A percentile compares a stretch with the other conserved stretches of the same genome.
These are phyloP conservation scores for Phytophthora pseudosyringae DNA, from an alignment of 352 stramenopile genomes.

Conservation along the genomic window DNA sequence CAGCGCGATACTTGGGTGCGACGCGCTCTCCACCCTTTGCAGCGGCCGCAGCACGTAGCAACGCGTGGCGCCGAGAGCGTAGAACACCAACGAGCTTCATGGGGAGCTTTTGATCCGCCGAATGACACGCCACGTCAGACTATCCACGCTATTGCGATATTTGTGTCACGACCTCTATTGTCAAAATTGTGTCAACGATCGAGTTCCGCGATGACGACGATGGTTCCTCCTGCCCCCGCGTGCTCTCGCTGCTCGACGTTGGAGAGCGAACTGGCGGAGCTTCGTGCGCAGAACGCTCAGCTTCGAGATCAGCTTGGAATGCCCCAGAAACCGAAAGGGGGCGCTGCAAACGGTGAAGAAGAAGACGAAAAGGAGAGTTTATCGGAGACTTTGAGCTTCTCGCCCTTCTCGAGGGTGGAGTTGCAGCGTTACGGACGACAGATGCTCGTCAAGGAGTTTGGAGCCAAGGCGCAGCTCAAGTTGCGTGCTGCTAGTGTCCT, in stretches of 20 bases:
- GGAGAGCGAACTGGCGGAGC: slow-evolving; percentile 26
- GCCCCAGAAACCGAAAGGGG: background rate
- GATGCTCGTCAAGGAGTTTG: slow-evolving; percentile 94
- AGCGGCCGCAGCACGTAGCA: slow-evolving; percentile 12
- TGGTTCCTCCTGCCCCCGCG: background rate
- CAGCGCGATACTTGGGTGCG: slow-evolving; percentile 1
- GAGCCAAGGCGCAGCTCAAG: slow-evolving; percentile 86
- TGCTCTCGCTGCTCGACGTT: slow-evolving; percentile 42
- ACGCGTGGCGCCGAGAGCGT: slow-evolving; percentile 8
- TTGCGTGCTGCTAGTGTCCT: slow-evolving; percentile 82
- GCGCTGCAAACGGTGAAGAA: slow-evolving; percentile 2
- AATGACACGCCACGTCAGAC: slow-evolving; percentile 28
- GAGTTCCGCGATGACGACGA: slow-evolving; percentile 4
- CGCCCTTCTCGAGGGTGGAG: slow-evolving; percentile 54
- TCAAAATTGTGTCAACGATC: slow-evolving; percentile 14
- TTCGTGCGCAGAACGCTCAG: slow-evolving; percentile 36
- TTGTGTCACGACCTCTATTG: slow-evolving; percentile 14
- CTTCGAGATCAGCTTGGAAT: slow-evolving; percentile 30
- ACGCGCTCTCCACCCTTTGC: background rate
- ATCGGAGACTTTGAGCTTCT: slow-evolving; percentile 34
- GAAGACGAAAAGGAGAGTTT: background rate
- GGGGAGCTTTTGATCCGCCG: background rate
- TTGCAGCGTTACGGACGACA: slow-evolving; percentile 94
- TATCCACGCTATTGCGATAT: slow-evolving; percentile 21
- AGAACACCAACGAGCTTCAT: slow-evolving; percentile 25